These are phyloP conservation scores for Colletotrichum siamense DNA, from an alignment of 2,329 filamentous ascomycete species.

Conservation along the genomic window DNA sequence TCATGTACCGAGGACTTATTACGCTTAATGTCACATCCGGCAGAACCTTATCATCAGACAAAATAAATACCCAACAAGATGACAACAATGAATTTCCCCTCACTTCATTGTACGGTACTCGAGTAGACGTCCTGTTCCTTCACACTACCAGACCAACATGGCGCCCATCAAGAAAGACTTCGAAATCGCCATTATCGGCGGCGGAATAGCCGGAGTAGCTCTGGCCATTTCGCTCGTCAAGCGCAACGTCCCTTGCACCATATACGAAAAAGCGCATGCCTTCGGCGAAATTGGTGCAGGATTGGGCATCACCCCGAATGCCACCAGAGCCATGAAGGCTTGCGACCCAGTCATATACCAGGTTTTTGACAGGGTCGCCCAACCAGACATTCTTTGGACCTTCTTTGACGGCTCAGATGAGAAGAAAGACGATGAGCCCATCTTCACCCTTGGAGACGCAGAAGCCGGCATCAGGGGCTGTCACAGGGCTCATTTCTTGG, in stretches of 20 bases:
- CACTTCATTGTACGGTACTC: not conserved
- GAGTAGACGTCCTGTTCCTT: not conserved
- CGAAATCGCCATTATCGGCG: slow-evolving; percentile 53
- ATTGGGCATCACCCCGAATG: slow-evolving; percentile 55
- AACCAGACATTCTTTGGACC: slow-evolving; percentile 20
- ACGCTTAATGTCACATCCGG: not conserved
- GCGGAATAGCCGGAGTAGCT: slow-evolving; percentile 54
- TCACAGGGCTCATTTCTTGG: slow-evolving; percentile 27
- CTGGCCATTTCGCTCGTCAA: slow-evolving; percentile 49
- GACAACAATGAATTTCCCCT: not conserved
- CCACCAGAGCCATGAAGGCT: slow-evolving; percentile 46
- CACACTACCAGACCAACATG: not conserved
- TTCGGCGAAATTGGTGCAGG: slow-evolving; percentile 56
- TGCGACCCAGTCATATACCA: slow-evolving; percentile 31
- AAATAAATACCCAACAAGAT: not conserved
- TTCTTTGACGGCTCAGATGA: slow-evolving; percentile 17
- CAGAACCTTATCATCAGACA: not conserved
- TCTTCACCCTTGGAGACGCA: not conserved
- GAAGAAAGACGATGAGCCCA: not conserved
- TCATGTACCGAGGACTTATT: not conserved
- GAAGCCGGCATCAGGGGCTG: not conserved
- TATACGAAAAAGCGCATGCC: slow-evolving; percentile 50
- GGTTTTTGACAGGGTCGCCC: slow-evolving; percentile 38
- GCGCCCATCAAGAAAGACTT: not conserved
- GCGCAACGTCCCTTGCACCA: slow-evolving; percentile 44